Evolutionary conservation across 257 asterid genomes (phyloP), one percentile per base, ranked within the genome.

Genomic region (Avicennia marina): DNA sequence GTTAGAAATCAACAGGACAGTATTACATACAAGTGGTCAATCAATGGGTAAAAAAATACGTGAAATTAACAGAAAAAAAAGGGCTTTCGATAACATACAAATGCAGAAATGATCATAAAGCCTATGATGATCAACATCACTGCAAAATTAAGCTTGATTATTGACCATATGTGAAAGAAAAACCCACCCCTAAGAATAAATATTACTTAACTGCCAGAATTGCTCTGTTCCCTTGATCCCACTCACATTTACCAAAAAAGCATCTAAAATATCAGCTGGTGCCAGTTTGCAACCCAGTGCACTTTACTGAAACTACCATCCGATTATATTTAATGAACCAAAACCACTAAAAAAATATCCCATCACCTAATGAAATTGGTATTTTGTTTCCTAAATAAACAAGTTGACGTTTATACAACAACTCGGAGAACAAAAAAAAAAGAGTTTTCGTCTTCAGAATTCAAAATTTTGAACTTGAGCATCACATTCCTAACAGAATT

Each of bases 1-100:
- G 4, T 32, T 40, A 20, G 42, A 36, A 63, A 41, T 13, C 56
- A 53, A 36, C 41, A 57, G 40, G 64, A 40, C 41, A 42, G 46
- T 32, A 44, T 22, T 34, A 33, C 9, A 26, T 54, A 48, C 62
- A 46, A 33, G 58, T 50, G 67, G 39, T 25, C 31, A 8, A 25
- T n/a, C 3, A 53, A 51, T 22, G 39, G 13, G 52, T 43, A 44
- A 26, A 20, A 42, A 27, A 25, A 64, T 17, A 53, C 17, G 46
- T 31, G 21, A 10, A 44, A 15, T 43, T 18, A 17, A 33, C 41
- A 36, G 58, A 45, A 20, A 34, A 8, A 20, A 34, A 8, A 54
- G 2, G 11, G 34, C 15, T 25, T 42, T 22, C 16, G 15, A 1
- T 7, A 31, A 24, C 52, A 53, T 43, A 57, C 65, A 66, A 54